Percentiles rank a stretch among this genome's conserved stretches.
Evolutionary conservation across 805 yeast genomes (phyloP).

Genomic region (Candida manassasensis): DNA sequence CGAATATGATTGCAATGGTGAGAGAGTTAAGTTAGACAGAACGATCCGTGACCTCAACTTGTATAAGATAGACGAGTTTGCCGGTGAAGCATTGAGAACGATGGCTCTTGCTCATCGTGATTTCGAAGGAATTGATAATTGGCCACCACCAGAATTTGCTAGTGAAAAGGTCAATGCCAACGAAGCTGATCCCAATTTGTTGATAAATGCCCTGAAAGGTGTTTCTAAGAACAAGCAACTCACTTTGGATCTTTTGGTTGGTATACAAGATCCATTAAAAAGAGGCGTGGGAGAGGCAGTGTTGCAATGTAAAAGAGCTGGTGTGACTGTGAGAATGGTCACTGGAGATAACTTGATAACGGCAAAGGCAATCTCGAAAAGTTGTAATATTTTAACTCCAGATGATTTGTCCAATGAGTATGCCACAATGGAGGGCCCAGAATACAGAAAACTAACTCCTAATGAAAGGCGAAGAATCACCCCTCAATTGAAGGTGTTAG

Average conservation of each 20-base stretch:
- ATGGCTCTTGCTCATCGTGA: constrained; percentile 83
- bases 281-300: constrained; percentile 90
- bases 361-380: constrained; percentile 84
- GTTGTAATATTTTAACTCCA: constrained; percentile 69
- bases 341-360: constrained; percentile 94
- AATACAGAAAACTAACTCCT: constrained; percentile 62
- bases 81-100: constrained; percentile 80
- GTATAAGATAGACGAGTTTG: constrained; percentile 48
- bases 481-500: constrained; percentile 79
- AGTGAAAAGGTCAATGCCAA: constrained; percentile 16
- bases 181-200: constrained; percentile 24
- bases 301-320: constrained; percentile 78
- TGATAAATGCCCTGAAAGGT: constrained; percentile 21
- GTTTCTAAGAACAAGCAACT: constrained; percentile 27
- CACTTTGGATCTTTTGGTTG: constrained; percentile 70
- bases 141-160: constrained; percentile 63
- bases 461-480: constrained; percentile 54
- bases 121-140: constrained; percentile 39
- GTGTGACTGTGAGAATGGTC: constrained; percentile 95
- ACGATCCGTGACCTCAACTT: constrained; percentile 22
- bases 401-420: constrained; percentile 49
- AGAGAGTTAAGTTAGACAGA: constrained; percentile 25
- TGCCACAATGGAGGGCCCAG: constrained; percentile 90
- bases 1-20: constrained; percentile 23
- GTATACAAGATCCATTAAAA: constrained; percentile 93